A percentile compares a stretch with the other conserved stretches of the same genome.
Evolutionary conservation across 495 filamentous ascomycete genomes (phyloP).

Genomic region (Hypoxylon subgilvum): DNA sequence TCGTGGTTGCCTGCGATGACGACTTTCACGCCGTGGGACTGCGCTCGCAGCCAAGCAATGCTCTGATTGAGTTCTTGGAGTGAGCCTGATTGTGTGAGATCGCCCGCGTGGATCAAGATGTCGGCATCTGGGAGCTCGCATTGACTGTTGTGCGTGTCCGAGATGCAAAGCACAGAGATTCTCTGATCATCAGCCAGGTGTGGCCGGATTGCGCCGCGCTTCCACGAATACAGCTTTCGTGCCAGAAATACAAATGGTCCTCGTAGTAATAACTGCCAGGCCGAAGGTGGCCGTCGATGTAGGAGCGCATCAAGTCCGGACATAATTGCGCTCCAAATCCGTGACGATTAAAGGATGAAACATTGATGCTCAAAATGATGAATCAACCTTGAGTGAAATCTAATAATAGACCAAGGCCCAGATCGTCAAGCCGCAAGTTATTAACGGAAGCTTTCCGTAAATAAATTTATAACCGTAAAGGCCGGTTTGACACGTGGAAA

Average conservation of each 20-base stretch:
- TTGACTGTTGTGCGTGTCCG: slow-evolving; percentile 79
- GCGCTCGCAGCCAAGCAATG: slow-evolving; percentile 65
- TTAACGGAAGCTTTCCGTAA: too few species aligned
- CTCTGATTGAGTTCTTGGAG: slow-evolving; percentile 61
- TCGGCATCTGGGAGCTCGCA: slow-evolving; percentile 76
- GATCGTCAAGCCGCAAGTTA: too few species aligned
- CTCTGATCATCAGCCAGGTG: slow-evolving; percentile 73
- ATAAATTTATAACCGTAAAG: too few species aligned
- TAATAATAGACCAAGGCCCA: too few species aligned
- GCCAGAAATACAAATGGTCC: slow-evolving; percentile 5
- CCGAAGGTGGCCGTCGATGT: slow-evolving; percentile 11
- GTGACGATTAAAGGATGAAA: too few species aligned
- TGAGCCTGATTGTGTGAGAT: slow-evolving; percentile 79
- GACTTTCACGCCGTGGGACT: slow-evolving; percentile 73
- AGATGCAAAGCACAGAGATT: slow-evolving; percentile 73
- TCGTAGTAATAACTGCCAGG: slow-evolving; percentile 10
- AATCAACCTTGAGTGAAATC: too few species aligned
- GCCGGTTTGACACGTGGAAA: too few species aligned
- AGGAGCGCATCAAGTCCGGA: slow-evolving; percentile 11
- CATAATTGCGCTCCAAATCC: too few species aligned
- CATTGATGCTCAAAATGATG: too few species aligned
- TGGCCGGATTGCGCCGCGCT: slow-evolving; percentile 50
- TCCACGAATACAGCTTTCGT: slow-evolving; percentile 7
- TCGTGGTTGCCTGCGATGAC: slow-evolving; percentile 72
- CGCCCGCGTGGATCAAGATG: slow-evolving; percentile 86